These are phyloP conservation scores for Ceraceosorus bombacis DNA, from an alignment of 1,284 basidiomycete genomes.

Conservation along the genomic window DNA sequence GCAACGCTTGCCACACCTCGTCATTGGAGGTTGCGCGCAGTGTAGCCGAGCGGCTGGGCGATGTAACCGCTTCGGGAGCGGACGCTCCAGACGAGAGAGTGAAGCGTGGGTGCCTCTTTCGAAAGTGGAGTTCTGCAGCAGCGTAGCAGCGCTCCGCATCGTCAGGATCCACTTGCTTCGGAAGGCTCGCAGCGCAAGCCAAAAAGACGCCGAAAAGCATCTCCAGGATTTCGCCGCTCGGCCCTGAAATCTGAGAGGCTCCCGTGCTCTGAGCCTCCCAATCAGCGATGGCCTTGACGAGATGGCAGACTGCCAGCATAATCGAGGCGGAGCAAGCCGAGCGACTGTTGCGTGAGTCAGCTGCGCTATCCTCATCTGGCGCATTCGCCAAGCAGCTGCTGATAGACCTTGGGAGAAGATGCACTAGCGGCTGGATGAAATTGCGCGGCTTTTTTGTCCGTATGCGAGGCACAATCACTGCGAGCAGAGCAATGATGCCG, in stretches of 20 bases:
- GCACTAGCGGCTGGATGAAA: conserved; percentile 27
- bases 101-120: no score
- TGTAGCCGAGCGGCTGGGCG: no score
- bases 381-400: conserved; percentile 4
- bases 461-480: conserved; percentile 27
- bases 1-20: conserved; percentile 5
- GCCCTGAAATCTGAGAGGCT: background rate
- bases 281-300: conserved; percentile 4
- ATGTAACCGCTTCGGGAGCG: no score
- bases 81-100: no score
- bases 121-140: background rate
- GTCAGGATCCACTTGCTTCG: background rate
- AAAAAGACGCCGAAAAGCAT: no score
- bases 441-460: conserved; percentile 32
- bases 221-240: no score
- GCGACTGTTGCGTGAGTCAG: background rate
- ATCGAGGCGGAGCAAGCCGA: conserved; percentile 8
- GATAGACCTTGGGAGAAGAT: conserved; percentile 15
- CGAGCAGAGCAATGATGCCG: conserved; percentile 17
- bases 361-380: background rate
- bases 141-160: background rate
- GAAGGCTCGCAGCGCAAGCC: no score
- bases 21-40: background rate
- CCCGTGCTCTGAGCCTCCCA: background rate
- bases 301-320: background rate